phyloP scores from a whole-genome alignment of 345 rosid genomes.

The Bruguiera parviflora region DNA sequence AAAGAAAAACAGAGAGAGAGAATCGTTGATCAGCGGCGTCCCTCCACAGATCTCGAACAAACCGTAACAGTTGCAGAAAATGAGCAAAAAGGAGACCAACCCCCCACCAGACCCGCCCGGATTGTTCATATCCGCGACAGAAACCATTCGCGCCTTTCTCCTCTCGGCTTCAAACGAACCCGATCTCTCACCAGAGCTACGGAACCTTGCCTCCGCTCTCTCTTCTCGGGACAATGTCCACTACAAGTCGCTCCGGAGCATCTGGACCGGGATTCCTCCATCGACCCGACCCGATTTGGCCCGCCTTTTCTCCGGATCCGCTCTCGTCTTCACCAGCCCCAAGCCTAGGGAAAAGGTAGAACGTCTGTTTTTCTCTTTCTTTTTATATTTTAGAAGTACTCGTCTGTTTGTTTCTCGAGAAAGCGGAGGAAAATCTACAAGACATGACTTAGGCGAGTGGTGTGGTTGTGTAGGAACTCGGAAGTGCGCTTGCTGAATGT shows the following conservation, averaged over 20 bases:
- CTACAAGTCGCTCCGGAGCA: slow-evolving; percentile 54
- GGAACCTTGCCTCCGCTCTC: slow-evolving; percentile 51
- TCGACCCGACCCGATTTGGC: slow-evolving; percentile 48
- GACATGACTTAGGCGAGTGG: background rate
- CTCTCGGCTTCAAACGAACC: slow-evolving; percentile 46
- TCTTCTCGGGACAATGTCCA: slow-evolving; percentile 34
- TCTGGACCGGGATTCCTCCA: slow-evolving; percentile 52
- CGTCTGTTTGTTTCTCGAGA: background rate
- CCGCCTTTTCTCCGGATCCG: slow-evolving; percentile 50
- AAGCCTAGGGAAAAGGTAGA: slow-evolving; percentile 76
- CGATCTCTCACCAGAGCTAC: slow-evolving; percentile 47
- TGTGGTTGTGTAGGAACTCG: background rate
- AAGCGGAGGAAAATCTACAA: background rate
- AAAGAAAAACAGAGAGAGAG: no score
- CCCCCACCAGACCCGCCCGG: slow-evolving; percentile 23
- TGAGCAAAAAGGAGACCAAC: background rate
- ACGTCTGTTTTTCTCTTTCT: background rate
- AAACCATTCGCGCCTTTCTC: slow-evolving; percentile 44
- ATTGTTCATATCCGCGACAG: slow-evolving; percentile 34
- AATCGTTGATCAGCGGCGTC: no score
- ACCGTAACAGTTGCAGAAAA: background rate
- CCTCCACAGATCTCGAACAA: no score
- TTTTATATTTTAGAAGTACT: background rate
- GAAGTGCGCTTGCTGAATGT: no score
- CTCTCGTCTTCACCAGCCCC: slow-evolving; percentile 58